Evolutionary conservation across 2,329 filamentous ascomycete species (phyloP), one percentile per base, ranked within the genome.

Genomic region (Sphaerulina vaccinii): DNA sequence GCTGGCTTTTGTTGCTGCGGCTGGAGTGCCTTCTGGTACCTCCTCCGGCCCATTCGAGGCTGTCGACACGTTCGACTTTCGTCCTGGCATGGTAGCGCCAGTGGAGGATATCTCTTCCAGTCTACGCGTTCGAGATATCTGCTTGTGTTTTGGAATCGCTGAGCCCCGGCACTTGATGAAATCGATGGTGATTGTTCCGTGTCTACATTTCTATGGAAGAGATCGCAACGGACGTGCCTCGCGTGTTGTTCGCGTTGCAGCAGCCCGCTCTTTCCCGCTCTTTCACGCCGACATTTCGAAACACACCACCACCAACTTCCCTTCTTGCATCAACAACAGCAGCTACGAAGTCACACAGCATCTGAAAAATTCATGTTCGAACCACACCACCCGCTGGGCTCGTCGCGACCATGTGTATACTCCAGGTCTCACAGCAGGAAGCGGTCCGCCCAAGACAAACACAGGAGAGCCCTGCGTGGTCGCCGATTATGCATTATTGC

Each of bases 1-100:
- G 52, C 56, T 48, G 48, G 60, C 37, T 41, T 51, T 57, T 3
- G 53, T 44, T 23, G 54, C 41, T 41, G 55, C 58, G 32, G 60
- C 56, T 35, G 66, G 60, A 19, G 56, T 62, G 15, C 56, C 43
- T 10, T 72, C 58, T 24, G 58, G 59, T 40, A 67, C 62, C 33
- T 70, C 66, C 13, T 70, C 66, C 6, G 71, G 69, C 19, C 70
- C 73, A 47, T 69, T 68, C 10, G 70, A 68, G 13, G 59, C 63
- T 23, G 67, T 64, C 3, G 73, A 73, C 47, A 70, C 70, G 59
- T 74, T 77, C 61, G 72, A 75, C 65, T 75, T 77, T 54, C 71
- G 69, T n/a, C 72, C 65, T 5, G 75, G 73, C 75, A 78, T 77
- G 53, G 24, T 49, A 32, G 23, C 23, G 8, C 18, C 23, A 13